phyloP scores from a whole-genome alignment of 345 rosid species.

The Euphorbia lathyris region DNA sequence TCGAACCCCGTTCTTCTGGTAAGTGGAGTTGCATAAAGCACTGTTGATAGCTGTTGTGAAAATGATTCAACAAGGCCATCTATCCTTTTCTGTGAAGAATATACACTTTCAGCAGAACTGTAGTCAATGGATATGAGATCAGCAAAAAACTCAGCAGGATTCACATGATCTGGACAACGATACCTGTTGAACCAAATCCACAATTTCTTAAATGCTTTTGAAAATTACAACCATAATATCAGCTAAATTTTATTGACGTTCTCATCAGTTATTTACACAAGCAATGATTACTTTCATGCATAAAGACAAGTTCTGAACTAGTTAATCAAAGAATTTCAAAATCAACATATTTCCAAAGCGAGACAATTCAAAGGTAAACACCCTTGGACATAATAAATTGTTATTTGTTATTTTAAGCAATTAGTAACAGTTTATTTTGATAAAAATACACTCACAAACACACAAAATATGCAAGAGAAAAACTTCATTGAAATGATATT shows the following conservation, averaged over 20 bases:
- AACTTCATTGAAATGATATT: too few relatives aligned
- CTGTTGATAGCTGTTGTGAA: conserved; percentile 47
- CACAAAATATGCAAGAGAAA: neutral
- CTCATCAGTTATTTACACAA: neutral
- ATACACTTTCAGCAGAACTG: conserved; percentile 75
- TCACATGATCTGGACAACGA: conserved; percentile 75
- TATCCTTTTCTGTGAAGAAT: conserved; percentile 75
- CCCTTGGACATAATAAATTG: neutral
- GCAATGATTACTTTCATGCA: conserved; percentile 11
- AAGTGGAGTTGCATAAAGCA: conserved; percentile 70
- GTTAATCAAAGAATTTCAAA: neutral
- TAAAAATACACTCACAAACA: neutral
- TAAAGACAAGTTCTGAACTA: neutral
- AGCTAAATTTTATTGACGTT: conserved; percentile 4
- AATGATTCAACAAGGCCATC: conserved; percentile 87
- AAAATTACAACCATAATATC: conserved; percentile 5
- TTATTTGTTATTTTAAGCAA: neutral
- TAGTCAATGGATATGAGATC: conserved; percentile 94
- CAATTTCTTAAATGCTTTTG: conserved; percentile 10
- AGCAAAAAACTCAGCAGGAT: conserved; percentile 98
- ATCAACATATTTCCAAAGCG: neutral
- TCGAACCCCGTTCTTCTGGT: conserved; percentile 30
- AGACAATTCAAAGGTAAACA: neutral
- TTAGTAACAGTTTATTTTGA: neutral
- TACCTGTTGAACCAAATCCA: conserved; percentile 53